Base-by-base conservation (phyloP, 345 rosid species). In the Rhizophora mangle region DNA sequence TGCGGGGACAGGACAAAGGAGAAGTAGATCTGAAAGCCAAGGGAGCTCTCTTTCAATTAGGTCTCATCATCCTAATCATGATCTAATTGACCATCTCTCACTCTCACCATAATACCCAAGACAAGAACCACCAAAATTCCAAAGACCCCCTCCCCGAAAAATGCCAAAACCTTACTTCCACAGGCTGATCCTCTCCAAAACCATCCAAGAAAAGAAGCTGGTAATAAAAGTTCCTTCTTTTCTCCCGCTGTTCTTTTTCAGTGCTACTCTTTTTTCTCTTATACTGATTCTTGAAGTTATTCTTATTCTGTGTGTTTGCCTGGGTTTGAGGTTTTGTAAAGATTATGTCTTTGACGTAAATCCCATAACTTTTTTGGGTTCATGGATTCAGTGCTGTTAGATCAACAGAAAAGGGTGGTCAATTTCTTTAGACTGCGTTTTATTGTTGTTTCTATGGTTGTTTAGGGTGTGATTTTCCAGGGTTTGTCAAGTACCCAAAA, bases 151-250 rank as follows among this genome's bases (percentile, higher is more conserved):
- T 13, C 60, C 19, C 16, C 16, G 3, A 16, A 69, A 78, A 70
- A 86, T 90, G 96, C 92, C 90, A 55, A 86, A 87, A 72, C 96
- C 96, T 76, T 83, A 75, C 82, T 93, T 93, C 70, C 85, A 89
- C 78, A 93, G 84, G 87, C 75, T 83, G 74, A 84, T 93, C 66
- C 83, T 87, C 78, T 67, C 88, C 67, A 80, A 85, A 64, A 81
- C 92, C 74, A 74, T 90, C 66, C 88, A 82, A 32, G 90, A 88
- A 36, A 86, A 78, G 72, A 85, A 82, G 67, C 83, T 93, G 91
- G 96, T 90, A 84, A 69, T 67, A n/a, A 54, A 31, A 62, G 21
- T 59, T 5, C 62, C 57, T 11, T 46, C 57, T 55, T 15, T 22
- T 70, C 0, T 26, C 54, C 37, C 62, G 57, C 47, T 19, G 5